A percentile compares a stretch with the other conserved stretches of the same genome.
These are phyloP conservation scores for Sonneratia caseolaris DNA, from an alignment of 345 rosid species.

Conservation along the genomic window DNA sequence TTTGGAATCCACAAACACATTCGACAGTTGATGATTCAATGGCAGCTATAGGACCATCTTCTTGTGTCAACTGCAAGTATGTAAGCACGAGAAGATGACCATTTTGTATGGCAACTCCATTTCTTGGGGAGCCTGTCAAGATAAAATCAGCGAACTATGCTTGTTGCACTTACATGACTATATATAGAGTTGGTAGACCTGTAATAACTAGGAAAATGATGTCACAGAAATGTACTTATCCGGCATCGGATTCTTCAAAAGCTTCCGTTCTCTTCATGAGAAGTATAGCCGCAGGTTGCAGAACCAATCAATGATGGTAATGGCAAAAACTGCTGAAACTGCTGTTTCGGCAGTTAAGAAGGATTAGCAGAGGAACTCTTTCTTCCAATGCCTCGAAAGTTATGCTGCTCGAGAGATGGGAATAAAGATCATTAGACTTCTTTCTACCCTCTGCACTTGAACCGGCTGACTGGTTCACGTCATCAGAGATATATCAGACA, in stretches of 20 bases:
- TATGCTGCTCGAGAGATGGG: constrained; percentile 17
- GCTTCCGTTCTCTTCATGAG: constrained; percentile 51
- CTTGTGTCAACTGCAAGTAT: constrained; percentile 63
- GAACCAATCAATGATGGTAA: constrained; percentile 27
- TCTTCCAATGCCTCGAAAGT: constrained; percentile 11
- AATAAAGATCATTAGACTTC: constrained; percentile 13
- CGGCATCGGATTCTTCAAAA: constrained; percentile 44
- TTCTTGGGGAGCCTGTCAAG: constrained; percentile 82
- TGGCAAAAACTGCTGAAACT: constrained; percentile 72
- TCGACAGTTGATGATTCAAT: background rate
- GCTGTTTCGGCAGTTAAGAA: constrained; percentile 60
- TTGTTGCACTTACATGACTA: too few species aligned
- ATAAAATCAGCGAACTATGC: background rate
- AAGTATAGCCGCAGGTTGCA: constrained; percentile 77
- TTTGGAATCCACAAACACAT: background rate
- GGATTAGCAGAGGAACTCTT: constrained; percentile 20
- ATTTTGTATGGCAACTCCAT: constrained; percentile 92
- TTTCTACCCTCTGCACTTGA: constrained; percentile 1
- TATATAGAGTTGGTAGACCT: background rate
- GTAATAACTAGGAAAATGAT: background rate
- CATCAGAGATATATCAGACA: background rate
- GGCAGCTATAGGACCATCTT: constrained; percentile 36
- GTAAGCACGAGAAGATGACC: constrained; percentile 75
- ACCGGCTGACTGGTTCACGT: background rate
- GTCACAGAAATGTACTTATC: background rate